Evolutionary conservation across 768 basidiomycete genomes (phyloP).

Genomic region (Russula compacta): DNA sequence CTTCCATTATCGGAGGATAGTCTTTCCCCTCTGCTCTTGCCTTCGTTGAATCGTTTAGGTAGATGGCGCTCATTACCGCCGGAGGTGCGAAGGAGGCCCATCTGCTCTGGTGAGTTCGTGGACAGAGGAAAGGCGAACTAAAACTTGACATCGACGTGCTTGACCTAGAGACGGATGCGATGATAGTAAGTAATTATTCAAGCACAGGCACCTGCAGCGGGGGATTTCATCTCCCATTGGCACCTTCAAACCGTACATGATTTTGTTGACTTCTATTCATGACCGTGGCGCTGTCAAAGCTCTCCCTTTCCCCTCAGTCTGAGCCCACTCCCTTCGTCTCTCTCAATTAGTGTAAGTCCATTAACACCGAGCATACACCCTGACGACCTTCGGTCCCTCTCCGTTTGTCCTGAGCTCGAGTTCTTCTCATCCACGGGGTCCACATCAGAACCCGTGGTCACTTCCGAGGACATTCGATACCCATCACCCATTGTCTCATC

Average conservation of each 20-base stretch:
- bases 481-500: constrained; percentile 39
- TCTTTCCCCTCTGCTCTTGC: constrained; percentile 55
- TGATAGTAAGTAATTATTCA: constrained; percentile 4
- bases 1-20: constrained; percentile 44
- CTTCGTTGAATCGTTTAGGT: constrained; percentile 43
- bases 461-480: constrained; percentile 9
- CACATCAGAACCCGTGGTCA: constrained; percentile 36
- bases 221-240: neutral
- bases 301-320: constrained; percentile 40
- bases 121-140: constrained; percentile 12
- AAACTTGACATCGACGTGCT: constrained; percentile 22
- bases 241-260: constrained; percentile 14
- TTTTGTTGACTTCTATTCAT: constrained; percentile 27
- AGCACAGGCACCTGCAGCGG: neutral
- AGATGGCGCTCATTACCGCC: constrained; percentile 49
- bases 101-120: constrained; percentile 25
- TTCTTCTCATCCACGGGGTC: constrained; percentile 48
- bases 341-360: constrained; percentile 47
- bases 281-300: constrained; percentile 39
- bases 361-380: constrained; percentile 35
- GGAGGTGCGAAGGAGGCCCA: constrained; percentile 27
- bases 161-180: constrained; percentile 15
- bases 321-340: constrained; percentile 45
- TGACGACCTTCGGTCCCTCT: constrained; percentile 46
- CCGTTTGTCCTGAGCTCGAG: constrained; percentile 52